Evolutionary conservation across 768 basidiomycete species (phyloP).

Genomic region (Xerocomellus amylosporus): DNA sequence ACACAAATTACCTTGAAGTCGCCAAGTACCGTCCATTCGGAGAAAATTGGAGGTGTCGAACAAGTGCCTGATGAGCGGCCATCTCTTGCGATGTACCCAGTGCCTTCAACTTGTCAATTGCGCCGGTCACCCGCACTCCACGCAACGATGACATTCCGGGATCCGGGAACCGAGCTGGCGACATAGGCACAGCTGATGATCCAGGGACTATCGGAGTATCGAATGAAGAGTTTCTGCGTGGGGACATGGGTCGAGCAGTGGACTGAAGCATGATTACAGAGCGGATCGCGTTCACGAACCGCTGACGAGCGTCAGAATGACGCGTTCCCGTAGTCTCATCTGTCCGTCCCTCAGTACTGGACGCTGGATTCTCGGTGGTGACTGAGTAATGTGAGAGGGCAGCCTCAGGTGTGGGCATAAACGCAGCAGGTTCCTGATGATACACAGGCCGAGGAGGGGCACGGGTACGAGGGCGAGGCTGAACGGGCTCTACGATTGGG

Average conservation of each 20-base stretch:
- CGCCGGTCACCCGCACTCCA: slow-evolving; percentile 38
- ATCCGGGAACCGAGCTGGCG: slow-evolving; percentile 33
- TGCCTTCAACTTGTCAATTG: slow-evolving; percentile 42
- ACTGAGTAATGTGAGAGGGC: slow-evolving; percentile 28
- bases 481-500: slow-evolving; percentile 23
- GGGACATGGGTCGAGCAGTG: slow-evolving; percentile 31
- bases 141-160: slow-evolving; percentile 35
- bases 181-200: slow-evolving; percentile 26
- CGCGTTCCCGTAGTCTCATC: slow-evolving; percentile 28
- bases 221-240: slow-evolving; percentile 31
- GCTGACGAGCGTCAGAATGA: slow-evolving; percentile 31
- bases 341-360: slow-evolving; percentile 26
- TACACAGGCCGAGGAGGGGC: slow-evolving; percentile 14
- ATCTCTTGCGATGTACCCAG: slow-evolving; percentile 42
- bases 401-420: slow-evolving; percentile 19
- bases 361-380: slow-evolving; percentile 25
- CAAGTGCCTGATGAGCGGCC: slow-evolving; percentile 47
- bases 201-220: slow-evolving; percentile 24
- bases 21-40: slow-evolving; percentile 53
- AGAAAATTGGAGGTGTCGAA: slow-evolving; percentile 54
- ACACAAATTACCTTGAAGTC: slow-evolving; percentile 44
- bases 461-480: slow-evolving; percentile 13
- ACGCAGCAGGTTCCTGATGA: slow-evolving; percentile 21
- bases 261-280: slow-evolving; percentile 45
- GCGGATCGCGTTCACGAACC: slow-evolving; percentile 44